Evolutionary conservation across 805 yeast genomes (phyloP).

Genomic region (Teunomyces gatunensis): DNA sequence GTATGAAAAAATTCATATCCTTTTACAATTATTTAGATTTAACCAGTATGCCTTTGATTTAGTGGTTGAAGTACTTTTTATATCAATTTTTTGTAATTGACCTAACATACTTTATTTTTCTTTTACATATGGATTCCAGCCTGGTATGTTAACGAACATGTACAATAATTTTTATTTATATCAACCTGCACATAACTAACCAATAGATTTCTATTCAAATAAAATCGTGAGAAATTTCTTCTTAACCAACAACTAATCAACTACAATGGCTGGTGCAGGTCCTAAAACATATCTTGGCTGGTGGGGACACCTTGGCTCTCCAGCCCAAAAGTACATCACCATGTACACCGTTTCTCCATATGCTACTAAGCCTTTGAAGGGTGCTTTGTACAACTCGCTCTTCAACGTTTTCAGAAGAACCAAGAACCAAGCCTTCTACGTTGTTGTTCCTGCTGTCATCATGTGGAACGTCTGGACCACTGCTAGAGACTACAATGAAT

Average conservation of each 20-base stretch:
- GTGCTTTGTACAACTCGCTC: constrained; percentile 77
- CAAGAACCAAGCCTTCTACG: constrained; percentile 75
- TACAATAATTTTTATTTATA: not conserved
- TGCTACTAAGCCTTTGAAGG: constrained; percentile 90
- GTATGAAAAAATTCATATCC: no score
- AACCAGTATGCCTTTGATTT: no score
- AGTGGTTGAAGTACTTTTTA: no score
- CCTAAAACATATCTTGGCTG: constrained; percentile 88
- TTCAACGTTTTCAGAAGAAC: constrained; percentile 95
- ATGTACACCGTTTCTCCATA: constrained; percentile 90
- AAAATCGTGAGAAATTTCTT: constrained; percentile 4
- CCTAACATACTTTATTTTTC: no score
- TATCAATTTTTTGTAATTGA: no score
- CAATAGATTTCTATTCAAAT: constrained; percentile 11
- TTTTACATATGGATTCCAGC: no score
- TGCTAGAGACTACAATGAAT: constrained; percentile 89
- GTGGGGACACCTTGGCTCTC: constrained; percentile 94
- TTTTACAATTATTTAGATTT: no score
- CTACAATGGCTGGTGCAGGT: constrained; percentile 64
- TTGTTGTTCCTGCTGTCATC: constrained; percentile 72
- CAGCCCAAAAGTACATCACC: constrained; percentile 81
- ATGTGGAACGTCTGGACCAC: constrained; percentile 85
- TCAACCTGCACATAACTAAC: constrained; percentile 9
- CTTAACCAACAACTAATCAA: constrained; percentile 4
- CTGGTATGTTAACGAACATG: not conserved